phyloP scores from a whole-genome alignment of 192 early-diverging fungal genomes.

The Rhizophagus prolifer region DNA sequence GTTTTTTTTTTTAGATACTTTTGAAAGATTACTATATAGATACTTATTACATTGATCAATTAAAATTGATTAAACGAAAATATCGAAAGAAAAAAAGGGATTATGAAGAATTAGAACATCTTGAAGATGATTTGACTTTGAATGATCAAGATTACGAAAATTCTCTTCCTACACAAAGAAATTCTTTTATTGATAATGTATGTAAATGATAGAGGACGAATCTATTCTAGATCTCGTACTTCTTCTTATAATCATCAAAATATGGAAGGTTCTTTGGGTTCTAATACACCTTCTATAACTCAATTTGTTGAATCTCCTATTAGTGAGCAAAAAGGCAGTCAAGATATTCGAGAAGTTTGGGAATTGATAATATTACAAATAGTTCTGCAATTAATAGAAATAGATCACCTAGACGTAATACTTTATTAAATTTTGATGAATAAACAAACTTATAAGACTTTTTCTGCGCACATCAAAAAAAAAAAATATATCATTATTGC shows the following conservation, averaged over 20 bases:
- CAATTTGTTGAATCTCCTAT: neutral
- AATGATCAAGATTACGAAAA: neutral
- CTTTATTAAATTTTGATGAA: neutral
- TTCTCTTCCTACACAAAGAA: neutral
- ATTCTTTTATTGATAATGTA: neutral
- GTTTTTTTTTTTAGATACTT: neutral
- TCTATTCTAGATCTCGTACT: neutral
- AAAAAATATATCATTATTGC: too few relatives aligned
- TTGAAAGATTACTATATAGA: neutral
- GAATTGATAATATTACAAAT: neutral
- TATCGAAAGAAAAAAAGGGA: neutral
- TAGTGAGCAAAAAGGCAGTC: neutral
- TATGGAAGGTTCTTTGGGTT: neutral
- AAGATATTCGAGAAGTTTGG: neutral
- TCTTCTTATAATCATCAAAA: neutral
- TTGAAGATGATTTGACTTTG: neutral
- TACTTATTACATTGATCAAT: neutral
- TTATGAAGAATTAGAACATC: neutral
- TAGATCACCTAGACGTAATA: neutral
- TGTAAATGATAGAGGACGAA: neutral
- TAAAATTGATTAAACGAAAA: neutral
- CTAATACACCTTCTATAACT: neutral
- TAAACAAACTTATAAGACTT: too few relatives aligned
- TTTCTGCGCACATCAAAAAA: too few relatives aligned
- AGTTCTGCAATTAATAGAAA: too few relatives aligned